phyloP scores from a whole-genome alignment of 169 alveolate species.

The Cryptosporidium felis region DNA sequence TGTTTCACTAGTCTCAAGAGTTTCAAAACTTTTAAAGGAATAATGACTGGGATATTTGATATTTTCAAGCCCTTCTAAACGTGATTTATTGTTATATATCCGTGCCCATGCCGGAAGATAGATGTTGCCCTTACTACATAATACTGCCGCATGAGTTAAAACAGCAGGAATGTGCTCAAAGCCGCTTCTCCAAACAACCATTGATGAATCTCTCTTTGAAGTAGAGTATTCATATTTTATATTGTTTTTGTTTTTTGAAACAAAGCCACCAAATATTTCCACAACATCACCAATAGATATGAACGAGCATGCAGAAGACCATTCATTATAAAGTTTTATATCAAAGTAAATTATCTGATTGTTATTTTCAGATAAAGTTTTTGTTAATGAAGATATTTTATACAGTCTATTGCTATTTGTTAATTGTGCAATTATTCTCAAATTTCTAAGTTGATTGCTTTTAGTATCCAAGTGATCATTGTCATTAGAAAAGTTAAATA shows the following conservation, averaged over 20 bases:
- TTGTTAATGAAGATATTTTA: slow-evolving; percentile 23
- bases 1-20: too few species aligned
- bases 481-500: neutral
- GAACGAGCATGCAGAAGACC: slow-evolving; percentile 65
- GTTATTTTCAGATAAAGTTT: slow-evolving; percentile 12
- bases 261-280: slow-evolving; percentile 53
- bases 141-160: slow-evolving; percentile 70
- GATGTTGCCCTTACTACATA: slow-evolving; percentile 63
- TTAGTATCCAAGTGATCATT: neutral
- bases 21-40: too few species aligned
- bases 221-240: slow-evolving; percentile 6
- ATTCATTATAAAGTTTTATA: slow-evolving; percentile 37
- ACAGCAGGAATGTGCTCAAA: slow-evolving; percentile 70
- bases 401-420: slow-evolving; percentile 31
- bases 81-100: neutral
- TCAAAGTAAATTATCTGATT: neutral
- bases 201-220: slow-evolving; percentile 44
- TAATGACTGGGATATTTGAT: too few species aligned
- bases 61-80: too few species aligned
- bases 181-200: slow-evolving; percentile 64
- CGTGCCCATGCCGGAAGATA: slow-evolving; percentile 71
- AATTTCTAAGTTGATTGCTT: neutral
- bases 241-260: neutral
- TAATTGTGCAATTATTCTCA: slow-evolving; percentile 29
- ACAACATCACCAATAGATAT: slow-evolving; percentile 13